Evolutionary conservation across 2,329 filamentous ascomycete genomes (phyloP), one percentile per base, ranked within the genome.

Genomic region (Neoascochyta sp.): DNA sequence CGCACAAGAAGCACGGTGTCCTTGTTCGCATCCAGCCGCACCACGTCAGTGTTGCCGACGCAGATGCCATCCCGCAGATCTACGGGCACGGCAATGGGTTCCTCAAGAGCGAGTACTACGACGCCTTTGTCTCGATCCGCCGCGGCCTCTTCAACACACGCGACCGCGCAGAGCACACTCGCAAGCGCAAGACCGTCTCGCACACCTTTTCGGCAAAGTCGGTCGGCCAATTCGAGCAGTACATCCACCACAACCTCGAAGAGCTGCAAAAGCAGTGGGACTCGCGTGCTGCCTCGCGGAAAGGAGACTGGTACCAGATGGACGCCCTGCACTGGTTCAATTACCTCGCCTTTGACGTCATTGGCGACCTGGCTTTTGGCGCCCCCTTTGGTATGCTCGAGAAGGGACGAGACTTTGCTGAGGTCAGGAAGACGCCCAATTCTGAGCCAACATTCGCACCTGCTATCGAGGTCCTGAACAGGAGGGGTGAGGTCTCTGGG

Each of bases 131-230:
- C 32, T 89, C 84, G 9, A 93, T 94, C 53, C 77, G 76, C 28
- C 78, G 86, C 9, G 87, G 87, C 12, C 72, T 95, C 9, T 95
- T 95, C 77, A 95, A 93, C 63, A 94, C 88, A 0, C 75, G 89
- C 17, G 79, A 89, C 64, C 76, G 89, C 27, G 70, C 71, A 1
- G 86, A 95, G 54, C 88, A 95, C 62, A 81, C 82, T 0, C 80
- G 88, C 42, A 95, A 95, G 74, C 78, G 88, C 52, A 95, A 94
- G 74, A 81, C 86, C 3, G 78, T 95, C 26, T 80, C 85, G 1
- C 86, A 94, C 62, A 92, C 86, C 17, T 95, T 95, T 66, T 85
- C 81, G 9, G 74, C 81, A 39, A 93, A 90, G 66, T 85, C 78
- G 7, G 75, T 95, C 31, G 73, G 74, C 36, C 80, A 94, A 58